phyloP scores from a whole-genome alignment of 2,329 filamentous ascomycete species.

The Dactylella cylindrospora region DNA sequence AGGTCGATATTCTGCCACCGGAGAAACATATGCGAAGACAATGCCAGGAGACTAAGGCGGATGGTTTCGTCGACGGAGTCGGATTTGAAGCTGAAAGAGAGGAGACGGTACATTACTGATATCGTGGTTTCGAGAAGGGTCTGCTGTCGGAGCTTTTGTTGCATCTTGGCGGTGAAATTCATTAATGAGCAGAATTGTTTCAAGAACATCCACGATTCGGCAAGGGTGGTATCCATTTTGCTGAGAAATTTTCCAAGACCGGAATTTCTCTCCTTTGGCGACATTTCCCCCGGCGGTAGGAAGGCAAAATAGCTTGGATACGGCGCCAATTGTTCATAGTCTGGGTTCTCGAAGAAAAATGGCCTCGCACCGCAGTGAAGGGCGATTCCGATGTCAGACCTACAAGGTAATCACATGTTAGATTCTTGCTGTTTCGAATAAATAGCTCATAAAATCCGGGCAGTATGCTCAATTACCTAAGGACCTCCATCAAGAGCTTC shows the following conservation, averaged over 20 bases:
- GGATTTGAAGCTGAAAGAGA: conserved; percentile 50
- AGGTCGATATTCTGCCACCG: conserved; percentile 40
- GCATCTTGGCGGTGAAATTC: conserved; percentile 47
- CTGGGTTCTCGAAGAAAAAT: conserved; percentile 48
- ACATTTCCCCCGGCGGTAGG: not conserved
- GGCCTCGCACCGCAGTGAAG: conserved; percentile 46
- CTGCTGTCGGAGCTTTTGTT: conserved; percentile 45
- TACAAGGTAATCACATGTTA: conserved; percentile 4
- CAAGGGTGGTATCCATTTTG: conserved; percentile 45
- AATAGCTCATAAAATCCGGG: not conserved
- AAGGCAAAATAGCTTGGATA: conserved; percentile 46
- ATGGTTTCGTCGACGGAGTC: conserved; percentile 51
- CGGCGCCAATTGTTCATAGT: conserved; percentile 45
- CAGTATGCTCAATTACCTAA: conserved; percentile 51
- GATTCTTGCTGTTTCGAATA: not conserved
- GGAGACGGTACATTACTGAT: conserved; percentile 54
- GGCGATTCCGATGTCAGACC: conserved; percentile 49
- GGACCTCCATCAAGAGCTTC: conserved; percentile 52
- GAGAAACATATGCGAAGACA: conserved; percentile 53
- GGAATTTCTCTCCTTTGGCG: not conserved
- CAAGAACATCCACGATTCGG: conserved; percentile 48
- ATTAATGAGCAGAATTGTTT: conserved; percentile 49
- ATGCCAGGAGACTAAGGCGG: conserved; percentile 53
- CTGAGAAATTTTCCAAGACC: conserved; percentile 30
- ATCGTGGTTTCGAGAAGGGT: conserved; percentile 51